Base-by-base conservation (phyloP, 192 early-diverging fungal genomes). In the Coemansia brasiliensis region DNA sequence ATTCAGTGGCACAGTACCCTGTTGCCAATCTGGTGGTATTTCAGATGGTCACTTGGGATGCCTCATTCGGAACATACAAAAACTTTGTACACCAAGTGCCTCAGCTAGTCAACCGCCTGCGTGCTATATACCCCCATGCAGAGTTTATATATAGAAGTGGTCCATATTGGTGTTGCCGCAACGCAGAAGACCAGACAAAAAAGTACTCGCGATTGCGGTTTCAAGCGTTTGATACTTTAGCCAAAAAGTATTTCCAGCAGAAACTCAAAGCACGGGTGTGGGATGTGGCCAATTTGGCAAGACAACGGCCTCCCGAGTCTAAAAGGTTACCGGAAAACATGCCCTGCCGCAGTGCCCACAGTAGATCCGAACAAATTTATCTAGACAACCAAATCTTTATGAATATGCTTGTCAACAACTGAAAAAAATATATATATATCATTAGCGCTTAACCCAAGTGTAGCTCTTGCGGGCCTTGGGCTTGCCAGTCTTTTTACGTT, bases 401-500 rank as follows among this genome's bases (percentile, higher is more conserved):
- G 64, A 73, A 73, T 64, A 63, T 63, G 55, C 32, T 73, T 1
- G 50, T 59, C 39, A 73, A 73, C 45, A 25, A 6, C 9, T 17
- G 26, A 4, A 26, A 37, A 25, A 13, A 5, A 9, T 46, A 43
- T 9, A 29, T 53, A 2, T 42, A 43, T 27, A 29, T 39, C 24
- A 15, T 68, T 72, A 85, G 44, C 83, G 81, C 71, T 85, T 85
- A 62, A 85, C 83, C 83, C 93, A 94, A 16, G 90, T 90, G 74
- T 90, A 90, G 80, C 87, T 89, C 74, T 91, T 91, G 63, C 95
- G 85, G n/a, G 94, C 92, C 82, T 91, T 92, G 21, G 88, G 88
- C 70, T 94, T 92, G 52, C 92, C 92, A 29, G 93, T 90, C 90
- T 98, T 98, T 78, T 98, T 98, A 58, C 94, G 85, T 74, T 98